A percentile compares a stretch with the other conserved stretches of the same genome.
phyloP scores from a whole-genome alignment of 2,329 filamentous ascomycete genomes.

The Periglandula ipomoeae region DNA sequence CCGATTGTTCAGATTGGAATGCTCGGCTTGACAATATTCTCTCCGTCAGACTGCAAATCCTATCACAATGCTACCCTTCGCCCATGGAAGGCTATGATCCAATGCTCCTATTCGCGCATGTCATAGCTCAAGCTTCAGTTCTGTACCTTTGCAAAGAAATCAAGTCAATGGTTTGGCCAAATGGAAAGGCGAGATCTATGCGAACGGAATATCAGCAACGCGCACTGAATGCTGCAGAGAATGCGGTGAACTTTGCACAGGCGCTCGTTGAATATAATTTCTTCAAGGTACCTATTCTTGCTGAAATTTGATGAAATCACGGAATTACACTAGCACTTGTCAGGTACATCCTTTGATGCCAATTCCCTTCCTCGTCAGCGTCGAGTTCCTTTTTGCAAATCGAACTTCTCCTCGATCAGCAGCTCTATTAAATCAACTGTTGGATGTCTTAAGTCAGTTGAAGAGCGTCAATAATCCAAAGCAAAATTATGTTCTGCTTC shows the following conservation, averaged over 20 bases:
- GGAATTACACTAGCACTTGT: neutral
- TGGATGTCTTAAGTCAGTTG: neutral
- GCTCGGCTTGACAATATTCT: neutral
- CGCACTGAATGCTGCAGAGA: neutral
- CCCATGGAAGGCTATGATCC: neutral
- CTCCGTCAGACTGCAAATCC: neutral
- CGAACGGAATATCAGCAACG: neutral
- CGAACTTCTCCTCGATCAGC: neutral
- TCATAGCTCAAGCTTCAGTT: neutral
- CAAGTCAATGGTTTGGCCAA: neutral
- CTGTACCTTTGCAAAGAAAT: neutral
- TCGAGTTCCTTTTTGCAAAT: constrained; percentile 7
- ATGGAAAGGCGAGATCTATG: neutral
- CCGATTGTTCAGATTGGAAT: neutral
- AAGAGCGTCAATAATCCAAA: neutral
- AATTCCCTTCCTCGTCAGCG: constrained; percentile 1
- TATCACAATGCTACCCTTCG: neutral
- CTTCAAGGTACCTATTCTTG: constrained; percentile 2
- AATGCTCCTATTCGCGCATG: neutral
- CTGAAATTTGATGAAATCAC: neutral
- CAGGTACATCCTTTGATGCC: constrained; percentile 8
- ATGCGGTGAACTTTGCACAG: neutral
- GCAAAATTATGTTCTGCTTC: neutral
- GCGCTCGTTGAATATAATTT: neutral
- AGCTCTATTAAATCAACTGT: neutral